Evolutionary conservation across 78 protist species (phyloP), one percentile per base, ranked within the genome.

Genomic region (Pelomyxa schiedti): DNA sequence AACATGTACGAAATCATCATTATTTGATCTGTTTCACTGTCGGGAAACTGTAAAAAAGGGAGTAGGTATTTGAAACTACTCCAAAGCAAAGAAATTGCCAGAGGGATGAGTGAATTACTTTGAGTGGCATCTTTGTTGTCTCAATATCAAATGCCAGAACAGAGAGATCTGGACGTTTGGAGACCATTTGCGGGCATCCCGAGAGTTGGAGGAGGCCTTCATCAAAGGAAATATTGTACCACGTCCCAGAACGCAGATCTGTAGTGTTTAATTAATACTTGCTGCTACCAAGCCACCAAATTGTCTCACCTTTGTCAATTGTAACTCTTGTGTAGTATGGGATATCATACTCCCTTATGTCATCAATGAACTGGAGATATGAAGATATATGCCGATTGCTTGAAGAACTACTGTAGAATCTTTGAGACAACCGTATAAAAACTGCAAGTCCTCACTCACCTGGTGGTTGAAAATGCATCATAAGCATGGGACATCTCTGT

Each of bases 1-100:
- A 95, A 4, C 99, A 98, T 97, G 86, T 92, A 96, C 24, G 99
- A 98, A 16, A 98, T 98, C 99, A 96, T 96, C 95, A 92, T 92
- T 36, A 98, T 87, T 72, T 77, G 64, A 63, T 87, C 95, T 1
- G 6, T 38, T n/a, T 74, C 6, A 0, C 93, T 68, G 29, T 96
- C 92, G 2, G 99, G 99, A 35, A 98, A 98, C 74, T n/a, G n/a
- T n/a, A n/a, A n/a, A n/a, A n/a, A n/a, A n/a, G n/a, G n/a, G n/a
- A n/a, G n/a, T n/a, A n/a, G n/a, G n/a, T n/a, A n/a, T n/a, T n/a
- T n/a, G n/a, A n/a, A n/a, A n/a, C n/a, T n/a, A n/a, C n/a, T n/a
- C n/a, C n/a, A n/a, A n/a, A n/a, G n/a, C n/a, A n/a, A n/a, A n/a
- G n/a, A n/a, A n/a, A n/a, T n/a, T n/a, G n/a, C n/a, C n/a, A n/a